phyloP scores from a whole-genome alignment of 495 filamentous ascomycete genomes.

The Corynascus novoguineensis region DNA sequence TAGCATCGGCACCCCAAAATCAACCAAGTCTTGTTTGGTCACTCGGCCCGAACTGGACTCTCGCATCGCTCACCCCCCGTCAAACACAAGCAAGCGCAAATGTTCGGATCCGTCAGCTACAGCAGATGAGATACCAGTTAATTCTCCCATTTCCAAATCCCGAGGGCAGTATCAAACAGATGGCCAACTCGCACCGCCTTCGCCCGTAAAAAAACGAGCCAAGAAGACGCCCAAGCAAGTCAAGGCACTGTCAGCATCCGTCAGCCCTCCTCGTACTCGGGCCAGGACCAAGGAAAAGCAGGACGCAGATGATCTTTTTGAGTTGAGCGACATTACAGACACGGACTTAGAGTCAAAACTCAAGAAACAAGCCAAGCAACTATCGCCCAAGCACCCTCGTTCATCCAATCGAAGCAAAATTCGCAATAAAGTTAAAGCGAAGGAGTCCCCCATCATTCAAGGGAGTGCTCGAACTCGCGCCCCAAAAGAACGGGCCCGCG shows the following conservation, averaged over 20 bases:
- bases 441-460: neutral
- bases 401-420: neutral
- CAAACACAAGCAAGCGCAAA: neutral
- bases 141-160: neutral
- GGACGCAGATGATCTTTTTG: neutral
- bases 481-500: neutral
- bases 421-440: neutral
- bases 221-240: neutral
- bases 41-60: neutral
- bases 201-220: neutral
- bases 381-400: neutral
- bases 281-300: neutral
- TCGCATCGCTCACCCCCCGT: neutral
- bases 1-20: neutral
- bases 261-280: neutral
- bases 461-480: neutral
- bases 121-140: neutral
- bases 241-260: neutral
- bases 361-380: neutral
- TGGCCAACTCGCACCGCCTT: neutral
- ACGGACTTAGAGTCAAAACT: neutral
- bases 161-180: too few species aligned
- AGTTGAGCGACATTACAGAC: conserved; percentile 8
- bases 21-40: neutral
- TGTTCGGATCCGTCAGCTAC: neutral